Base-by-base conservation (phyloP, 2,329 filamentous ascomycete genomes). In the Hypoxylon sp. region DNA sequence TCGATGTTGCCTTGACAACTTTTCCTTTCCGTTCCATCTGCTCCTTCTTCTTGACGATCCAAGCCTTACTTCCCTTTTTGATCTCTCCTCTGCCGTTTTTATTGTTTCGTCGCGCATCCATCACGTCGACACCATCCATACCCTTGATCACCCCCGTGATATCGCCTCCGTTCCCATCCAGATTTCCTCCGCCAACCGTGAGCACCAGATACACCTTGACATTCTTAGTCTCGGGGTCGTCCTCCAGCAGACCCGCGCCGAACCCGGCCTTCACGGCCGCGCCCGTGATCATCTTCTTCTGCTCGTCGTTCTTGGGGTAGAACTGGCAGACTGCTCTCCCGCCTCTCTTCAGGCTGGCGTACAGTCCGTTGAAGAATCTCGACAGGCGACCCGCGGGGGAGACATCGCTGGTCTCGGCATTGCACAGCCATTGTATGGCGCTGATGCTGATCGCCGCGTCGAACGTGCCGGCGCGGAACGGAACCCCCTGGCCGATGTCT, bases 371-470 rank as follows among this genome's bases (percentile, higher is more conserved):
- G 71, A 99, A 99, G 69, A 99, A 99, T 32, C 93, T 79, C 3
- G 83, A 81, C 17, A 99, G 73, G 4, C 94, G 78, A 0, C 89
- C 90, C 19, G 88, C 82, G 1, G 91, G 89, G 1, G 83, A 89
- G 0, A 94, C 92, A 38, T 95, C 91, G 67, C 84, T 90, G 52
- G 83, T 89, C 71, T 97, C 94, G 29, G 93, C 94, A 71, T 96
- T 97, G 72, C 94, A 99, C 20, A 99, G 79, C 94, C 94, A 99
- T 72, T 99, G 94, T n/a, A 99, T 89, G 0, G 94, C 94, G 62
- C 86, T 91, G 69, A 99, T 97, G 66, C 87, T 91, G 63, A 99
- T 91, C 15, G 94, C 94, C 0, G 93, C 94, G 69, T 99, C 94
- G 68, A 99, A 99, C 0, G 87, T 84, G 21, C 94, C 94, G 0